Evolutionary conservation across 2,329 filamentous ascomycete genomes (phyloP).

Genomic region (Claviceps sp.): DNA sequence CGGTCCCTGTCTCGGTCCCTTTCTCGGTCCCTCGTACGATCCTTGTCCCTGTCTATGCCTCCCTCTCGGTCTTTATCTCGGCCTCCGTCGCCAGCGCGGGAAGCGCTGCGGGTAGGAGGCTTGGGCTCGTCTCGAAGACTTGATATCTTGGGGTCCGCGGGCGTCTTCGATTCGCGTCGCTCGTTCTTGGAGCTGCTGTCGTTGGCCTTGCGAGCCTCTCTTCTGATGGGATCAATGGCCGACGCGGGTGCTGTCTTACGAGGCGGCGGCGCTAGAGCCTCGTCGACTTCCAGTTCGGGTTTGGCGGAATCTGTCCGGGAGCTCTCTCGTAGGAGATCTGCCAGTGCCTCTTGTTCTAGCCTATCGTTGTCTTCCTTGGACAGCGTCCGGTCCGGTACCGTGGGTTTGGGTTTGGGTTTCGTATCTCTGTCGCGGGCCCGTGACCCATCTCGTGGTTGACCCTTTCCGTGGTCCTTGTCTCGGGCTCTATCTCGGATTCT

Average conservation of each 20-base stretch:
- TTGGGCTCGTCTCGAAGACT: constrained; percentile 15
- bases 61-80: not conserved
- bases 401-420: constrained; percentile 25
- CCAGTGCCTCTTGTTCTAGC: constrained; percentile 44
- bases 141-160: constrained; percentile 15
- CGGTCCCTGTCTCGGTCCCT: not conserved
- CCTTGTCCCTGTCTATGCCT: not conserved
- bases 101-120: constrained; percentile 20
- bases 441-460: constrained; percentile 18
- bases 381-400: constrained; percentile 33
- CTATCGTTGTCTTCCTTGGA: constrained; percentile 44
- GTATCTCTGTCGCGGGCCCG: constrained; percentile 18
- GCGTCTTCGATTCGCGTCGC: constrained; percentile 16
- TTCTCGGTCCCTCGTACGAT: not conserved
- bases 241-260: constrained; percentile 38
- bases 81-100: constrained; percentile 11
- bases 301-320: constrained; percentile 33
- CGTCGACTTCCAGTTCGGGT: constrained; percentile 43
- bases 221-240: constrained; percentile 42
- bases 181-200: constrained; percentile 20
- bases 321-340: constrained; percentile 46
- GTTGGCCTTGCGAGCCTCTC: constrained; percentile 27
- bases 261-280: constrained; percentile 41
- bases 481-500: constrained; percentile 9
- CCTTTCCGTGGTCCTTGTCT: constrained; percentile 15